Conservation (phyloP, 768 basidiomycete genomes). For the Phylloporus arenicola region DNA sequence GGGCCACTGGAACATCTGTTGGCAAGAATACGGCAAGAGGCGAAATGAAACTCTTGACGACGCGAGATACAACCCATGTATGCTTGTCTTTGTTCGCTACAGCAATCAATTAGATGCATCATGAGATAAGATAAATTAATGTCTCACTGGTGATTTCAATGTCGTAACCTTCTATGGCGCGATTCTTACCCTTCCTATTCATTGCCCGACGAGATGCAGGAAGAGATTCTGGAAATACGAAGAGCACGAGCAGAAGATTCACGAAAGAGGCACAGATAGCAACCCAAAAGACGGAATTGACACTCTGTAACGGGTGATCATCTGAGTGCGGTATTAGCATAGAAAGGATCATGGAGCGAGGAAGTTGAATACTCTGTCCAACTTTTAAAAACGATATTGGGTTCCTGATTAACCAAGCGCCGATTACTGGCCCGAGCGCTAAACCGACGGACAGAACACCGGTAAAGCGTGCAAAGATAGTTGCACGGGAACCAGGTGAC, state of each 20-base stretch:
- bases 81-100: neutral
- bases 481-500: conserved; percentile 72
- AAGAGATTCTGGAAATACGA: conserved; percentile 57
- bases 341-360: neutral
- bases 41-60: conserved; percentile 45
- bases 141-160: conserved; percentile 8
- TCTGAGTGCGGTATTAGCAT: conserved; percentile 12
- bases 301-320: conserved; percentile 34
- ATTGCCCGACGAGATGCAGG: conserved; percentile 24
- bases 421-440: conserved; percentile 71
- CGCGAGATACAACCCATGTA: conserved; percentile 13
- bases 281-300: conserved; percentile 51
- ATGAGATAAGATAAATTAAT: neutral
- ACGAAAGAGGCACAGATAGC: conserved; percentile 40
- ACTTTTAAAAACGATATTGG: conserved; percentile 32
- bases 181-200: conserved; percentile 29
- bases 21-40: conserved; percentile 73
- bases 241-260: conserved; percentile 54
- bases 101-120: neutral
- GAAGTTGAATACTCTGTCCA: conserved; percentile 16
- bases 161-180: conserved; percentile 14
- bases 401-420: conserved; percentile 46
- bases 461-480: conserved; percentile 60
- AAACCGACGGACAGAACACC: conserved; percentile 77
- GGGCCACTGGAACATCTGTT: conserved; percentile 37